Percentiles rank a stretch among this genome's conserved stretches.
Conservation (phyloP, 495 filamentous ascomycete genomes). For the Daldinia bambusicola region DNA sequence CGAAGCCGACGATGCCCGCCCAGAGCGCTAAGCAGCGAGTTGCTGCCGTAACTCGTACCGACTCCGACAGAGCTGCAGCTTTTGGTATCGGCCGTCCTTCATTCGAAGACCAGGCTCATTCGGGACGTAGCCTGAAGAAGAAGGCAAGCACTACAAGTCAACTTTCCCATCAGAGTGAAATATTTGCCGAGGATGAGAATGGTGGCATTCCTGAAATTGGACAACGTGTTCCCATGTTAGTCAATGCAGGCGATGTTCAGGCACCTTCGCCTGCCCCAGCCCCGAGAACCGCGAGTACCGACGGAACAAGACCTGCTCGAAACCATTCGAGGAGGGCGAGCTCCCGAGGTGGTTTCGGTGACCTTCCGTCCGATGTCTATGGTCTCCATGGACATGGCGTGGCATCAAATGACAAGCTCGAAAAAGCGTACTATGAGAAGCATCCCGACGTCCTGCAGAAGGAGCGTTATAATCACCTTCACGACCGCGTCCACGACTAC, state of each 20-base stretch:
- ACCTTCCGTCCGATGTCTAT: constrained; percentile 78
- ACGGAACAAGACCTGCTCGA: constrained; percentile 67
- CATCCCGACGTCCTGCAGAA: constrained; percentile 84
- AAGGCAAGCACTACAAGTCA: constrained; percentile 69
- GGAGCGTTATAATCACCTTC: constrained; percentile 62
- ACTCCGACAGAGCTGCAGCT: constrained; percentile 82
- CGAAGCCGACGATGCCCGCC: constrained; percentile 84
- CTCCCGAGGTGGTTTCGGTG: constrained; percentile 54
- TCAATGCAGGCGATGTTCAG: constrained; percentile 94
- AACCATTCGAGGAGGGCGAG: constrained; percentile 71
- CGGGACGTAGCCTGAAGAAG: constrained; percentile 64
- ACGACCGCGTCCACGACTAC: constrained; percentile 78
- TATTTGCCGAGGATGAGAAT: constrained; percentile 71
- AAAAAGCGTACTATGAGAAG: constrained; percentile 89
- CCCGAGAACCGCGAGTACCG: constrained; percentile 62
- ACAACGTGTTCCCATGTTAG: constrained; percentile 90
- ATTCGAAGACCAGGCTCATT: constrained; percentile 55
- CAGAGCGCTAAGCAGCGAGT: constrained; percentile 83
- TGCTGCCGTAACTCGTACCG: constrained; percentile 84
- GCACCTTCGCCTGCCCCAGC: constrained; percentile 86
- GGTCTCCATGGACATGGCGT: constrained; percentile 86
- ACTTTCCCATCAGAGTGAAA: constrained; percentile 57
- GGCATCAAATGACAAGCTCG: constrained; percentile 74
- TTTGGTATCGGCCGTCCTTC: constrained; percentile 78
- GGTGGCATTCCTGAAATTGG: constrained; percentile 95